Conservation (phyloP, 371 early-diverging fungal species). For the Mucor sp. region DNA sequence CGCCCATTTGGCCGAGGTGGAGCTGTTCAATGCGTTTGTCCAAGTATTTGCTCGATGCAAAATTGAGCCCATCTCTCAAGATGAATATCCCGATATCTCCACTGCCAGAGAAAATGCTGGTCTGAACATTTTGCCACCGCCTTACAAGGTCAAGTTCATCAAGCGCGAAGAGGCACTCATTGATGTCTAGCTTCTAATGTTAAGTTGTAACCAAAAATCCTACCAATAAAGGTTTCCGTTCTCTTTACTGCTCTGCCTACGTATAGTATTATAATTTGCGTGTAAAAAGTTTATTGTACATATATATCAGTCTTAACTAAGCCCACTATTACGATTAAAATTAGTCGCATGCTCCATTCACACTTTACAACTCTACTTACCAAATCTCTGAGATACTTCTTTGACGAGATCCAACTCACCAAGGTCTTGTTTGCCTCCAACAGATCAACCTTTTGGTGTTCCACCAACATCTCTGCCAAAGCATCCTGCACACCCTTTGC, state of each 20-base stretch:
- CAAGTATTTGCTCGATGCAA: slow-evolving; percentile 7
- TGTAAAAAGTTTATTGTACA: too few species aligned
- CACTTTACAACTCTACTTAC: slow-evolving; percentile 25
- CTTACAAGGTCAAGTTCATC: slow-evolving; percentile 4
- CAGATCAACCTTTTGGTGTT: slow-evolving; percentile 46
- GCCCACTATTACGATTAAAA: not conserved
- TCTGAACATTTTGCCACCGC: slow-evolving; percentile 2
- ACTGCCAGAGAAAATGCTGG: not conserved
- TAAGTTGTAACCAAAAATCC: too few species aligned
- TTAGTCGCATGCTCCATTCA: not conserved
- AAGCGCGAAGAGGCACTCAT: not conserved
- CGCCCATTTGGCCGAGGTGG: slow-evolving; percentile 15
- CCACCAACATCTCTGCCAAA: slow-evolving; percentile 65
- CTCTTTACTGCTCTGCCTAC: too few species aligned
- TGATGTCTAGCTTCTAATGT: not conserved
- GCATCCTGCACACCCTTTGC: slow-evolving; percentile 83
- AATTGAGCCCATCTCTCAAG: not conserved
- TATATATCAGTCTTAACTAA: not conserved
- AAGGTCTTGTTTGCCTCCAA: slow-evolving; percentile 63
- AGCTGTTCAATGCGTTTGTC: slow-evolving; percentile 2
- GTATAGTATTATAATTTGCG: too few species aligned
- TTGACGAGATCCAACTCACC: slow-evolving; percentile 62
- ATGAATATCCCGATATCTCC: slow-evolving; percentile 3
- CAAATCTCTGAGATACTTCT: slow-evolving; percentile 77
- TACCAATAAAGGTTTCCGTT: too few species aligned